Base-by-base conservation (phyloP, 495 filamentous ascomycete species). In the Xylaria flabelliformis region DNA sequence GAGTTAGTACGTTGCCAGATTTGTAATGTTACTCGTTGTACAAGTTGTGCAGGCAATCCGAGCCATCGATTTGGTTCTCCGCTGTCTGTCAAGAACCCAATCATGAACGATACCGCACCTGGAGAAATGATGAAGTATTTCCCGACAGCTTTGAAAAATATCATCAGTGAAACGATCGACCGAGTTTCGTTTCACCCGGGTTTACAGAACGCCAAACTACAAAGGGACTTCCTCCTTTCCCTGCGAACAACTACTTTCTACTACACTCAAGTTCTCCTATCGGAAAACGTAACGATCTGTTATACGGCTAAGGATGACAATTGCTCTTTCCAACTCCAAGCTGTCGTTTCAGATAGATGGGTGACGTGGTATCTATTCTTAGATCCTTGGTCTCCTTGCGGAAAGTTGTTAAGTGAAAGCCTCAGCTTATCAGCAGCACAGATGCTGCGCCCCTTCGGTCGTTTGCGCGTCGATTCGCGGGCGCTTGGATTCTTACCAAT, bases 1-100 rank as follows among this genome's bases (percentile, higher is more conserved):
- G 74, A 77, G 21, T 72, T 77, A 44, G 1, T 73, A 21, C 46
- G 71, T 17, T 78, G 78, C 32, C 10, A 26, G 1, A 36, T 68
- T 0, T 79, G 77, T 36, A 56, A 19, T 32, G 69, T 72, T 19
- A 71, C 74, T 56, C 77, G 77, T 24, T 79, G 77, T 46, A 72
- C 42, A 29, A 78, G 73, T 46, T 85, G 83, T 66, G 61, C 72
- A 26, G 79, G 82, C 2, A 83, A 83, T 48, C 82, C 83, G 0
- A 17, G 12, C 7, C 83, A 85, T 58, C 26, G 67, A 1, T 80
- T 81, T 21, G 39, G 29, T 12, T 10, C 29, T 0, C 50, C 34
- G 0, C 1, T 26, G 51, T 21, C 62, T 42, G 29, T 72, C 7
- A 7, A 66, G 12, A 15, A 59, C 8, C 62, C 70, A 21, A 67